These are phyloP conservation scores for Aspergillus hortae DNA, from an alignment of 2,329 filamentous ascomycete genomes.

Conservation along the genomic window DNA sequence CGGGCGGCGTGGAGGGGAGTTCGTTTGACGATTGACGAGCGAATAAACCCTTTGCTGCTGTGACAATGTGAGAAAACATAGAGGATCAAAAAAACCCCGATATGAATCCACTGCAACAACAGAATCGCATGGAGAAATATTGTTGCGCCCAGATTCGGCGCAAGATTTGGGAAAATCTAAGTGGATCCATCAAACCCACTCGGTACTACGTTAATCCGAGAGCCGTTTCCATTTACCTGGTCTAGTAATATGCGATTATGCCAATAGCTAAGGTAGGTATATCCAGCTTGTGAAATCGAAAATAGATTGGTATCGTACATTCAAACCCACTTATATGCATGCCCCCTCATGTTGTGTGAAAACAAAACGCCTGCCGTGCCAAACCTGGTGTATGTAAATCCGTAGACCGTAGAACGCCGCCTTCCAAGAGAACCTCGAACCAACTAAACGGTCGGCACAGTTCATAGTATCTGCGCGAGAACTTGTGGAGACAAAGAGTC, in stretches of 20 bases:
- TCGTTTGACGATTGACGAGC: constrained; percentile 28
- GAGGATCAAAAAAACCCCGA: constrained; percentile 13
- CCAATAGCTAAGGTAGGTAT: not conserved
- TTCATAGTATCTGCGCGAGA: not conserved
- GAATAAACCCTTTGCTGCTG: constrained; percentile 41
- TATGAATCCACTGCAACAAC: not conserved
- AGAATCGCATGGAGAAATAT: constrained; percentile 13
- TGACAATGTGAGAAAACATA: constrained; percentile 43
- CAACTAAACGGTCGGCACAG: not conserved
- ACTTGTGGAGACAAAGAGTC: not conserved
- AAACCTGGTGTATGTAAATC: not conserved
- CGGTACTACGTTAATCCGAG: constrained; percentile 20
- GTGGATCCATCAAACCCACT: constrained; percentile 7
- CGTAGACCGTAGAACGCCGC: constrained; percentile 2
- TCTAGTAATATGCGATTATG: not conserved
- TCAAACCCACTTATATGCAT: not conserved
- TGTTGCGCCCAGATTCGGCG: constrained; percentile 13
- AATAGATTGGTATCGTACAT: constrained; percentile 2
- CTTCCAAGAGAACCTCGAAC: not conserved
- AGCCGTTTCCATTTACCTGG: not conserved
- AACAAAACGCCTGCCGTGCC: not conserved
- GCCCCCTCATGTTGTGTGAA: not conserved
- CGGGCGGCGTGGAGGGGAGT: constrained; percentile 6
- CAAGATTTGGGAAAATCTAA: constrained; percentile 8
- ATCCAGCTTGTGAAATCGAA: constrained; percentile 1